Evolutionary conservation across 148 eudicot genomes (phyloP), one percentile per base, ranked within the genome.

Genomic region (Rhododendron ferrugineum): DNA sequence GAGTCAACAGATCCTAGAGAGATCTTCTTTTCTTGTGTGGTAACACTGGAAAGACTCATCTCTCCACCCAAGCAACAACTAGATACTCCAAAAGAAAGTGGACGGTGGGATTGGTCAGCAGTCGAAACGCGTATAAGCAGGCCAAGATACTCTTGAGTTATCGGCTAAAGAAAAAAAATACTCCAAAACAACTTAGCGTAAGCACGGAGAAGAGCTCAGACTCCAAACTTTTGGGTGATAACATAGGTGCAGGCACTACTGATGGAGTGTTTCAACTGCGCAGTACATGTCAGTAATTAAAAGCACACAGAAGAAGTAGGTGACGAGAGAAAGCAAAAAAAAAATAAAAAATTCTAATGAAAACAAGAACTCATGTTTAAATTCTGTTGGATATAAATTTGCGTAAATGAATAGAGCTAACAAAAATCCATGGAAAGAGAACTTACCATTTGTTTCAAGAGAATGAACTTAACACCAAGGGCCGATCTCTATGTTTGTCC

Each of bases 381-480:
- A 46, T 46, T 40, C 42, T 40, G 1, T 40, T 40, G 6, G 42
- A 40, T 40, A 40, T 40, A 40, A 40, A 40, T 40, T 5, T 40
- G 42, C 0, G 0, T 40, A 5, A 40, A 40, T 40, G 1, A 40
- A 40, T 40, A 40, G 0, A 40, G 42, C 42, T 40, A 40, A 40
- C 42, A 40, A 40, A 40, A 5, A 40, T 40, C 6, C 42, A 40
- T 6, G 6, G 42, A 40, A 40, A 40, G 6, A 40, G 44, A 6
- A 40, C 44, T 40, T 40, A 40, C 44, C 93, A 47, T 47, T 49
- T 81, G 22, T 50, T 50, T 47, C 50, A 47, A 47, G 50, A 10
- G 50, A 47, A 47, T 47, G 50, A 10, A 47, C 50, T 47, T 8
- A 10, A 9, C 50, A 1, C 50, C 49, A 46, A 46, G 49, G 49